Base-by-base conservation (phyloP, 2,329 filamentous ascomycete genomes). In the Epichloe brachyelytri region DNA sequence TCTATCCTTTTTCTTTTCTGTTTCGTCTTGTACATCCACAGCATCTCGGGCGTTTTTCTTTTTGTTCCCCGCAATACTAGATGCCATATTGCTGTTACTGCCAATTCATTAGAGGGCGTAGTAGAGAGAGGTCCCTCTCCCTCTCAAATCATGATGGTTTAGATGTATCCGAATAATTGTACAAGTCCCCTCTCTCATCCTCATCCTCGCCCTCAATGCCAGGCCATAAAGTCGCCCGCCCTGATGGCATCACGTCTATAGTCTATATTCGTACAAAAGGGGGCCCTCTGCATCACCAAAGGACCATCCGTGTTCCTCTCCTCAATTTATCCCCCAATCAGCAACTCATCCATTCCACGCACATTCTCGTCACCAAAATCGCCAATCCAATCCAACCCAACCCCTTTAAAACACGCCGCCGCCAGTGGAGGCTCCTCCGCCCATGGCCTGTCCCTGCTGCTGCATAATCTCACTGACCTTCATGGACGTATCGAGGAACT, bases 401-500 rank as follows among this genome's bases (percentile, higher is more conserved):
- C 22, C n/a, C 11, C 11, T 15, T 14, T 17, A 66, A 48, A 67
- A 65, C 53, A 65, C 58, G 11, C 60, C 59, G 36, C 73, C 59
- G 37, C 72, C 76, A 15, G 53, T 49, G 49, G 60, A 59, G 36
- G 57, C 55, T 14, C 54, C 56, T 40, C 72, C 77, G 54, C 82
- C 79, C 63, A 79, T 79, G 56, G 79, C 77, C 63, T 82, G 79
- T 46, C 86, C 87, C 71, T 95, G 86, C 57, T 84, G 82, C 73
- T 96, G 89, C 82, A 97, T 89, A 73, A 94, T 88, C 73, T 97
- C 90, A 63, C 86, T 91, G 54, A 97, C 88, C 77, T 96, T 97
- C 76, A 95, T 83, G 70, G 95, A 95, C 64, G 95, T 90, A 62
- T 97, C 91, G 73, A 98, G 96, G 77, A 97, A 98, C 76, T 98